These are phyloP conservation scores for Trichomonas tenax DNA, from an alignment of 208 protist genomes.

Conservation along the genomic window DNA sequence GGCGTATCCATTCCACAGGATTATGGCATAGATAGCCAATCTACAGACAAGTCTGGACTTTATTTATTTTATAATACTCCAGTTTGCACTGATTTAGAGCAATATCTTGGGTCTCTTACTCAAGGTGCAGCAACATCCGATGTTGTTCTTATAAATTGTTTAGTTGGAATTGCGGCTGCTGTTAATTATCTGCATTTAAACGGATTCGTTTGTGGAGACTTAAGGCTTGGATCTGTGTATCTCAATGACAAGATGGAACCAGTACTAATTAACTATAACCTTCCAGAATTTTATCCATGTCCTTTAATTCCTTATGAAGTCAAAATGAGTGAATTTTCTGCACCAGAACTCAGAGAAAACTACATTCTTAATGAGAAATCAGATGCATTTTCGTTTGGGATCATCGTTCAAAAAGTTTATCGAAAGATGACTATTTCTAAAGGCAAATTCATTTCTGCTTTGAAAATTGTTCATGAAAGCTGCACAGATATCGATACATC, in stretches of 20 bases:
- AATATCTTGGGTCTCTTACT: not conserved
- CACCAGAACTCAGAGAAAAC: not conserved
- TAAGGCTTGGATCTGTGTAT: not conserved
- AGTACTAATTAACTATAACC: not conserved
- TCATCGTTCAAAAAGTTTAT: not conserved
- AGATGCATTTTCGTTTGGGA: not conserved
- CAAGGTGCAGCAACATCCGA: not conserved
- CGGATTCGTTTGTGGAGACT: not conserved
- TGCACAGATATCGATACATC: not conserved
- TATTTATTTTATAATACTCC: not conserved
- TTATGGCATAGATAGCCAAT: not conserved
- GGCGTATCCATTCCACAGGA: not conserved
- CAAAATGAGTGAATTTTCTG: not conserved
- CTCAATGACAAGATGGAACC: not conserved
- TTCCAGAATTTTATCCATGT: not conserved
- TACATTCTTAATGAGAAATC: not conserved
- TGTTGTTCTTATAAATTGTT: not conserved
- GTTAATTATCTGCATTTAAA: not conserved
- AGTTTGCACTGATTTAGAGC: not conserved
- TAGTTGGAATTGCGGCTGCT: not conserved
- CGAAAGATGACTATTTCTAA: not conserved
- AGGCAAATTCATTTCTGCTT: not conserved
- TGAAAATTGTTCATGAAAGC: not conserved
- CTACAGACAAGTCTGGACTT: not conserved
- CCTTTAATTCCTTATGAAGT: not conserved